Evolutionary conservation across 495 filamentous ascomycete species (phyloP), one percentile per base, ranked within the genome.

Genomic region (Darksidea phi): DNA sequence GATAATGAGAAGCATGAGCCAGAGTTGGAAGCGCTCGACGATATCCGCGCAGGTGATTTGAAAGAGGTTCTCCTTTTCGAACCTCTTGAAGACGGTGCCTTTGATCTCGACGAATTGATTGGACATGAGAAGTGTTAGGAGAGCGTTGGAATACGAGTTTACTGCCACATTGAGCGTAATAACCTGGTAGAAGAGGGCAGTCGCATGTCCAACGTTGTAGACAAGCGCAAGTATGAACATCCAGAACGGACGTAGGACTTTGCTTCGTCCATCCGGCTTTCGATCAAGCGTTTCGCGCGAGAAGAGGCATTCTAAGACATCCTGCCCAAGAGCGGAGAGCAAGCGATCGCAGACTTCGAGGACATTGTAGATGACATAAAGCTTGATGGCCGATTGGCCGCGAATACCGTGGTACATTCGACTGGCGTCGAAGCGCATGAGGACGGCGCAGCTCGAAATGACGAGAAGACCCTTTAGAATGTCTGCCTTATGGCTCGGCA

Each of bases 61-160:
- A 71, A 99, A 99, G 0, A 95, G 78, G 67, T 96, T 97, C 66
- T 97, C 94, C 71, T 97, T 96, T 70, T 97, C 91, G 64, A 96
- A 93, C 51, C 91, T 92, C 76, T 96, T 95, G 80, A 98, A 98
- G 10, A 98, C 94, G 8, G 90, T 91, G 20, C 87, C 87, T 67
- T 97, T 98, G 79, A 98, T 96, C 77, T 98, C 94, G 24, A 97
- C 94, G 63, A 98, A 98, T 71, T 97, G 93, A 68, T 96, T 96
- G 0, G 89, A 95, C 66, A 98, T 78, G 1, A 98, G 77, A 0
- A 99, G 84, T 0, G 93, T 96, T 41, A 97, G 78, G 6, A 99
- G 78, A 0, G 94, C 92, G 66, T 99, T 99, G 10, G 91, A 96
- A 73, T 97, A 99, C 0, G 93, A 96, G 73, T 99, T 99, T 61